These are phyloP conservation scores for Colletotrichum spaethianum DNA, from an alignment of 2,329 filamentous ascomycete species.

Conservation along the genomic window DNA sequence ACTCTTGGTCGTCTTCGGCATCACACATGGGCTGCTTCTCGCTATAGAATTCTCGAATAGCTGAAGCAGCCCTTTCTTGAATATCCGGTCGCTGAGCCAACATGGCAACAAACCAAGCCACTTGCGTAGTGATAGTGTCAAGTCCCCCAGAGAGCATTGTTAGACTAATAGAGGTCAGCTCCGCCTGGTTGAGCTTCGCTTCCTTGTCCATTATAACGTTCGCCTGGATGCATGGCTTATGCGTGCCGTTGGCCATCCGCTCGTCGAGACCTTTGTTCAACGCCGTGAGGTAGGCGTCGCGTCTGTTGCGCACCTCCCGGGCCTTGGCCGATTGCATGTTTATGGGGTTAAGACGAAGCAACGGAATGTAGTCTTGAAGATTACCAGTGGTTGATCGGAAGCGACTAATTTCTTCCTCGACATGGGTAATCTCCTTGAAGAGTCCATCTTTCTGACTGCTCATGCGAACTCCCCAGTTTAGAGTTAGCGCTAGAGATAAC, in stretches of 20 bases:
- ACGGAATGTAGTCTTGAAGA: slow-evolving; percentile 73
- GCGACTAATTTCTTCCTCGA: slow-evolving; percentile 72
- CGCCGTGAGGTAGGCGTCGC: slow-evolving; percentile 71
- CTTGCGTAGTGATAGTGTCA: slow-evolving; percentile 76
- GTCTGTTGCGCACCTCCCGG: slow-evolving; percentile 70
- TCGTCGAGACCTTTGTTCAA: slow-evolving; percentile 73
- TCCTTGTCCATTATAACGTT: slow-evolving; percentile 77
- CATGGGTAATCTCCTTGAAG: slow-evolving; percentile 75
- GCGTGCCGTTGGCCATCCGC: slow-evolving; percentile 71
- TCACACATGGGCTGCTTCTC: slow-evolving; percentile 71
- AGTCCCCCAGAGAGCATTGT: slow-evolving; percentile 79
- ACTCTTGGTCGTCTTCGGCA: slow-evolving; percentile 73
- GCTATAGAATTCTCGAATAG: slow-evolving; percentile 69
- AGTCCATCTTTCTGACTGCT: slow-evolving; percentile 68
- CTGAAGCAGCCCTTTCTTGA: slow-evolving; percentile 70
- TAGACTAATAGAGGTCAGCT: slow-evolving; percentile 75
- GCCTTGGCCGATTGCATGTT: slow-evolving; percentile 71
- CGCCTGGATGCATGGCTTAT: slow-evolving; percentile 77
- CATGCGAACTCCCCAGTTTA: slow-evolving; percentile 77
- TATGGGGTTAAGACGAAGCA: slow-evolving; percentile 73
- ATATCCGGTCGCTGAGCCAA: slow-evolving; percentile 73
- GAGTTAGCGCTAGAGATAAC: slow-evolving; percentile 72
- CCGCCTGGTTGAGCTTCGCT: slow-evolving; percentile 72
- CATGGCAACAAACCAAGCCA: slow-evolving; percentile 75
- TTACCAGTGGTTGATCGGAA: slow-evolving; percentile 74